Base-by-base conservation (phyloP, 495 filamentous ascomycete genomes). In the Staphylotrichum tortipilum region DNA sequence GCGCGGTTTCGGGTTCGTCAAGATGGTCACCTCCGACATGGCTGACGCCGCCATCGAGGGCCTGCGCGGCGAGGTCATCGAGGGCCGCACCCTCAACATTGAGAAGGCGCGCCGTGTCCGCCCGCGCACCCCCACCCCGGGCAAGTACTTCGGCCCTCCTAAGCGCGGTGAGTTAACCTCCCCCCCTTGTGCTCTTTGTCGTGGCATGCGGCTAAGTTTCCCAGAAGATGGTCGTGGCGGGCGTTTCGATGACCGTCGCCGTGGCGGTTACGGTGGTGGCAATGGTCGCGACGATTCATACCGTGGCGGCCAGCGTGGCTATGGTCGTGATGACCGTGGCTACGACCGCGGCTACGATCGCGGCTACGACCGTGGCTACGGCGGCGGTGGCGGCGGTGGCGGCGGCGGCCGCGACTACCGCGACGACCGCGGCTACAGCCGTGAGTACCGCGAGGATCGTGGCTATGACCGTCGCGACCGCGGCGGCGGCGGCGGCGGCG, bases 1-100 rank as follows among this genome's bases (percentile, higher is more conserved):
- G 55, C 94, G 92, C 75, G 92, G 92, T 58, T 99, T 99, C 57
- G 92, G 94, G 48, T 99, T 99, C 73, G 94, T 99, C 65, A 97
- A 97, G 76, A 96, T 97, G 90, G 80, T 84, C 34, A 94, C 88
- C 50, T 77, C 84, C 24, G 91, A 97, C 50, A 84, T 90, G 66
- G 92, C 92, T 44, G 90, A 96, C 69, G 89, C 90, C 57, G 94
- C 94, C 56, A 95, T 95, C 73, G 94, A 97, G 52, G 89, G 86
- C 49, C 75, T 99, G 37, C 89, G 95, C 70, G 90, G 92, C 63
- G 92, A 96, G 70, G 81, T 87, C 52, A 88, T 95, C 54, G 91
- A 97, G 62, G 94, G 94, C 52, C 86, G 91, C 58, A 95, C 90
- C 49, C 73, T 99, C 52, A 95, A 89, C 77, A 97, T 99, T 52